phyloP scores from a whole-genome alignment of 2,329 filamentous ascomycete species.

The Amesomyces nigricolor region DNA sequence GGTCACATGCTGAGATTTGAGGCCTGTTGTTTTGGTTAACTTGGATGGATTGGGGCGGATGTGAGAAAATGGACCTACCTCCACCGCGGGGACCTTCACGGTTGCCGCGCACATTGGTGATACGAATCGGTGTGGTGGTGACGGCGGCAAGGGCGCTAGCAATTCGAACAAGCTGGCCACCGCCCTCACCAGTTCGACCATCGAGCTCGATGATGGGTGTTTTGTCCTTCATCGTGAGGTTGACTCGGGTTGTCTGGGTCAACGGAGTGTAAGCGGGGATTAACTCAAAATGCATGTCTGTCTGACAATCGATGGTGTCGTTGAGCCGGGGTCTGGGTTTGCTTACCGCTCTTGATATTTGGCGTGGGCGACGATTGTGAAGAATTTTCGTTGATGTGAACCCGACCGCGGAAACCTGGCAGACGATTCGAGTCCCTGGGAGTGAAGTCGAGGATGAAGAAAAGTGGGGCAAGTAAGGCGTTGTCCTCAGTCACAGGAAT shows the following conservation, averaged over 20 bases:
- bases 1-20: slow-evolving; percentile 56
- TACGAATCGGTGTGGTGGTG: slow-evolving; percentile 47
- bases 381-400: background rate
- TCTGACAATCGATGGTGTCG: too few species aligned
- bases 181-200: slow-evolving; percentile 55
- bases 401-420: background rate
- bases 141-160: slow-evolving; percentile 52
- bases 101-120: slow-evolving; percentile 52
- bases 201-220: slow-evolving; percentile 42
- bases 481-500: too few species aligned
- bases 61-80: slow-evolving; percentile 16
- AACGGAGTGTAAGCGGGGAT: background rate
- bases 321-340: too few species aligned
- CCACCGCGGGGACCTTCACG: slow-evolving; percentile 35
- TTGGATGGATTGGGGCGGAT: background rate
- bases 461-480: background rate
- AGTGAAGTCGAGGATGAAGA: background rate
- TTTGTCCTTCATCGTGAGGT: slow-evolving; percentile 1
- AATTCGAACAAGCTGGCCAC: slow-evolving; percentile 55
- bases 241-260: background rate
- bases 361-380: background rate
- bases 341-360: too few species aligned
- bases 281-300: too few species aligned
- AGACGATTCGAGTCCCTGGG: background rate
- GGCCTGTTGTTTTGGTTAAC: slow-evolving; percentile 35